Conservation (phyloP, 1,139 yeast genomes). For the Blastobotrys capitulatus region DNA sequence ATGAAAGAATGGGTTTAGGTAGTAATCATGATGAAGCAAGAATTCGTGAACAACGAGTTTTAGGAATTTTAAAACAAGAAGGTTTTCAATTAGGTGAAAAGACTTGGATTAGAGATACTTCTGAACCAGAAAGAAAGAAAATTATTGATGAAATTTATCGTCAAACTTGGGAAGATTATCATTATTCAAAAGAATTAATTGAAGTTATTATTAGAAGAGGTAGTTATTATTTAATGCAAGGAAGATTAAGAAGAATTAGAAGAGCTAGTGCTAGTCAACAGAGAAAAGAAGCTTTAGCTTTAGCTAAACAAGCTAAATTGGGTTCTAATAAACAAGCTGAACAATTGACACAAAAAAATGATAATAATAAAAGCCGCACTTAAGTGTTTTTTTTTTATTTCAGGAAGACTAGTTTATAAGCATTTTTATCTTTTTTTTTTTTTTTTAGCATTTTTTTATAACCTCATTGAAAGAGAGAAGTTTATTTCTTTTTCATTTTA, state of each 20-base stretch:
- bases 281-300: slow-evolving; percentile 1
- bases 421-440: no score
- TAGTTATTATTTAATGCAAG: slow-evolving; percentile 75
- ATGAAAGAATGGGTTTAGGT: slow-evolving; percentile 47
- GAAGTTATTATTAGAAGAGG: slow-evolving; percentile 75
- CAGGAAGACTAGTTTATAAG: no score
- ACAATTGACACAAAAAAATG: no score
- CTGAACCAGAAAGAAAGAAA: slow-evolving; percentile 44
- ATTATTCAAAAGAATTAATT: slow-evolving; percentile 47
- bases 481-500: no score
- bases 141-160: slow-evolving; percentile 47
- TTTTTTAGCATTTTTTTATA: no score
- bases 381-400: no score
- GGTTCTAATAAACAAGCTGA: no score
- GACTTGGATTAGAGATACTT: slow-evolving; percentile 80
- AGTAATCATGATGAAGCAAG: slow-evolving; percentile 52
- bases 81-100: slow-evolving; percentile 66
- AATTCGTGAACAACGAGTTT: slow-evolving; percentile 53
- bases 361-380: no score
- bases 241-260: slow-evolving; percentile 53
- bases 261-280: slow-evolving; percentile 7
- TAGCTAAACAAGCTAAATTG: neutral
- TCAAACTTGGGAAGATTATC: slow-evolving; percentile 45
- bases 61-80: slow-evolving; percentile 53
- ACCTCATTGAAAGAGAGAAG: no score